Evolutionary conservation across 305 asterid genomes (phyloP), one percentile per base, ranked within the genome.

Genomic region (Ruellia speciosa): DNA sequence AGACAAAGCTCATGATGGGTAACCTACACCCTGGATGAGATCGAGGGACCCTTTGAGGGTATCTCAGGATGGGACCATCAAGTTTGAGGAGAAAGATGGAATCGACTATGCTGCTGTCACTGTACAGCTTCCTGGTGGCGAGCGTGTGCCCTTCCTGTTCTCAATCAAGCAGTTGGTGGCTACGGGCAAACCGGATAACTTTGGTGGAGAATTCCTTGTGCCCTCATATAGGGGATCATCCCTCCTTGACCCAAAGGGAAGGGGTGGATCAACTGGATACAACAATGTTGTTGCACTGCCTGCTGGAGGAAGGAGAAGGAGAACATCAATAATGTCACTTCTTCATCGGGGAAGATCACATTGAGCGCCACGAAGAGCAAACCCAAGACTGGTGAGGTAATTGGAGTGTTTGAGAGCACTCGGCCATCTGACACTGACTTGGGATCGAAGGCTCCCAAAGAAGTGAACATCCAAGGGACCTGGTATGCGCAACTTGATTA

Each of bases 61-160:
- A 12, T 80, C 87, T 6, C 24, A 60, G 0, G 96, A 85, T n/a
- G 95, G 98, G 3, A 56, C 79, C 1, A 49, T 92, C 57, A 92
- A 92, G 74, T 92, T 92, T 15, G 95, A 76, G 70, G 98, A 92
- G 77, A 92, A 92, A 12, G 96, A 92, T 16, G 98, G 96, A 15
- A 92, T 88, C 7, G 98, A 92, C 79, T 92, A 88, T 20, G 96
- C 98, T 1, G 98, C 98, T 0, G 94, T 92, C 2, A 92, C 98
- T 0, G 96, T 92, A 5, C 98, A 92, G 81, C 98, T 92, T 17
- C 98, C 98, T 0, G 96, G 98, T 0, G 95, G 96, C 0, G 98
- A 88, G 76, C 87, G 98, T 0, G 98, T 90, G 15, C 98, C 98
- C 0, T 90, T 90, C 80, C 85, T 90, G 52, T 92, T 92, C 79